These are phyloP conservation scores for Alternaria burnsii DNA, from an alignment of 2,329 filamentous ascomycete species.

Conservation along the genomic window DNA sequence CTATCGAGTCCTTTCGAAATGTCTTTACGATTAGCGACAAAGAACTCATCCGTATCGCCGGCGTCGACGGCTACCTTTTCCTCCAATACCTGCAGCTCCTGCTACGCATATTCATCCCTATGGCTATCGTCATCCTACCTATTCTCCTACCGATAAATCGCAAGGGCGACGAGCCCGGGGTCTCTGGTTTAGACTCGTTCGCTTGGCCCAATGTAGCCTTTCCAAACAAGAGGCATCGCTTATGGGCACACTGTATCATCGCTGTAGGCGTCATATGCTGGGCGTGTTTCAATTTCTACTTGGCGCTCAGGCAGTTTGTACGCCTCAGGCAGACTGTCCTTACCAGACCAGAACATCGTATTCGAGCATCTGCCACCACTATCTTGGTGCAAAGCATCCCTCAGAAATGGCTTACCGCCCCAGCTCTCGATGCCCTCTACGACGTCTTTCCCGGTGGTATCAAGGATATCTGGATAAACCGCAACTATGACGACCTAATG, in stretches of 20 bases:
- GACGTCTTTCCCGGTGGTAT: slow-evolving; percentile 97
- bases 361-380: slow-evolving; percentile 92
- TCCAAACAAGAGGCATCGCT: slow-evolving; percentile 69
- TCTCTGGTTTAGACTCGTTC: slow-evolving; percentile 72
- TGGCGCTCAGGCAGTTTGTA: slow-evolving; percentile 86
- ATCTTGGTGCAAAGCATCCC: slow-evolving; percentile 93
- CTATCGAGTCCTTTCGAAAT: slow-evolving; percentile 50
- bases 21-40: slow-evolving; percentile 75
- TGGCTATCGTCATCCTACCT: slow-evolving; percentile 79
- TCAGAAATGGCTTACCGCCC: slow-evolving; percentile 84
- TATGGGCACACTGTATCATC: slow-evolving; percentile 85
- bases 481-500: slow-evolving; percentile 82
- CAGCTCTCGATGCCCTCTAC: slow-evolving; percentile 83
- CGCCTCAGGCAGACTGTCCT: slow-evolving; percentile 93
- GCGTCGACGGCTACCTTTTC: slow-evolving; percentile 97
- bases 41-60: slow-evolving; percentile 93
- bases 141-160: slow-evolving; percentile 88
- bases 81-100: slow-evolving; percentile 87
- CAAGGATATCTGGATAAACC: slow-evolving; percentile 95
- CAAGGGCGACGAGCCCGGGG: slow-evolving; percentile 68
- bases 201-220: slow-evolving; percentile 84
- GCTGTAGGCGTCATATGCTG: slow-evolving; percentile 81
- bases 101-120: slow-evolving; percentile 89
- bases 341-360: slow-evolving; percentile 91
- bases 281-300: slow-evolving; percentile 87